Evolutionary conservation across 805 yeast genomes (phyloP), one percentile per base, ranked within the genome.

Genomic region (Yarrowia sp.): DNA sequence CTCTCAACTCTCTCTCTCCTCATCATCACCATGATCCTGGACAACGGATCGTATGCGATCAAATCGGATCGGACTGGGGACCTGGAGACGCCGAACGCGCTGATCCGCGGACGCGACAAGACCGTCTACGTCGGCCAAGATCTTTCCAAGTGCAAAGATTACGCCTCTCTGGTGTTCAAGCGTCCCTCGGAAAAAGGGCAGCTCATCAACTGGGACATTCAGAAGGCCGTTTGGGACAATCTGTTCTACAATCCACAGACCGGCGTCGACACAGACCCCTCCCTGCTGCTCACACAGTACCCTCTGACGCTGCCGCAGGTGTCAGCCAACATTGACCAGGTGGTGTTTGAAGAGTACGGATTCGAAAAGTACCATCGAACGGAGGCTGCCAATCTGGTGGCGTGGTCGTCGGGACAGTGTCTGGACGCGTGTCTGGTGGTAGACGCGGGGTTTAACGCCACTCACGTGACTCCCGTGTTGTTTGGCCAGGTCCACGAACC

Each of bases 151-250:
- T 85, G 94, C 56, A 85, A 84, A 69, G 95, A 92, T 74, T 87
- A 86, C 43, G 86, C 96, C 0, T 91, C 92, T 0, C 82, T 93
- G 7, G 83, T 83, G 20, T 85, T 89, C 77, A 84, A 89, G 69
- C 81, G 98, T 67, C 98, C 99, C 0, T 86, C 86, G 68, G 97
- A 92, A 70, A 87, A 88, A 40, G 98, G 98, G 3, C 96, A 93
- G 72, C 79, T 95, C 64, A 86, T 88, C 0, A 91, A 94, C 44
- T 95, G 98, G 99, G 97, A 91, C 70, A 79, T 90, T 2, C 92
- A 95, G 75, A 89, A 89, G 73, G 88, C 89, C 24, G 84, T 95
- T 1, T 95, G 98, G 99, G 98, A 95, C 76, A 86, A 89, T 71
- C 83, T 88, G 7, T 82, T 92, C 75, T 83, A 81, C 55, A 68